These are phyloP conservation scores for Fusarium clavum DNA, from an alignment of 2,329 filamentous ascomycete species.

Conservation along the genomic window DNA sequence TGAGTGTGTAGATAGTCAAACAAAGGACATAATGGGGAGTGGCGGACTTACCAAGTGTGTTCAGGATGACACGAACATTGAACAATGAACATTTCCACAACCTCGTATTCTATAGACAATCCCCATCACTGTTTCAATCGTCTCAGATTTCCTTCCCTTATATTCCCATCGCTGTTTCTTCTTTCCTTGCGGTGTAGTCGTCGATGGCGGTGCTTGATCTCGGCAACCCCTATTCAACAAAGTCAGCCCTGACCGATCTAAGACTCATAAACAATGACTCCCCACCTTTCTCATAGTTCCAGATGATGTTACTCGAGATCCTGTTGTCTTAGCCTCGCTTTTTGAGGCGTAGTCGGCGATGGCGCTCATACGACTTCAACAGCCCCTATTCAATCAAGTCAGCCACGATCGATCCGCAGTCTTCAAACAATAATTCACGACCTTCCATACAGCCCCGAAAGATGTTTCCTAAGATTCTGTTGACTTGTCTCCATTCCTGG, in stretches of 20 bases:
- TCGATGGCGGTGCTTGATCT: not conserved
- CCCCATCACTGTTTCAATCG: too few relatives aligned
- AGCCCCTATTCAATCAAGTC: not conserved
- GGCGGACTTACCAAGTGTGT: not conserved
- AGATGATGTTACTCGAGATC: too few relatives aligned
- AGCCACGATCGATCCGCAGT: not conserved
- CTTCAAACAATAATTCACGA: rapidly evolving
- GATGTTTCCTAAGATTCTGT: not conserved
- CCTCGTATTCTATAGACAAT: rapidly evolving
- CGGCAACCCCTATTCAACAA: not conserved
- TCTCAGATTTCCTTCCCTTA: not conserved
- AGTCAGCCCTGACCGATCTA: not conserved
- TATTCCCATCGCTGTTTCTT: not conserved
- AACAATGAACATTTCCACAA: not conserved
- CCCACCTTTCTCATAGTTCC: too few relatives aligned
- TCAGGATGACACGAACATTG: not conserved
- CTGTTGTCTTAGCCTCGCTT: too few relatives aligned
- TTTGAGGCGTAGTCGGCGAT: not conserved
- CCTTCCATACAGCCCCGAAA: rapidly evolving
- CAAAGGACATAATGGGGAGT: not conserved
- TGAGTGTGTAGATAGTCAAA: not conserved
- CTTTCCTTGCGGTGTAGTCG: not conserved
- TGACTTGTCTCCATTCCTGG: rapidly evolving
- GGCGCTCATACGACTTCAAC: not conserved
- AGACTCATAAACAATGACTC: not conserved